These are phyloP conservation scores for Cryptosporidium meleagridis DNA, from an alignment of 169 alveolate species.

Conservation along the genomic window DNA sequence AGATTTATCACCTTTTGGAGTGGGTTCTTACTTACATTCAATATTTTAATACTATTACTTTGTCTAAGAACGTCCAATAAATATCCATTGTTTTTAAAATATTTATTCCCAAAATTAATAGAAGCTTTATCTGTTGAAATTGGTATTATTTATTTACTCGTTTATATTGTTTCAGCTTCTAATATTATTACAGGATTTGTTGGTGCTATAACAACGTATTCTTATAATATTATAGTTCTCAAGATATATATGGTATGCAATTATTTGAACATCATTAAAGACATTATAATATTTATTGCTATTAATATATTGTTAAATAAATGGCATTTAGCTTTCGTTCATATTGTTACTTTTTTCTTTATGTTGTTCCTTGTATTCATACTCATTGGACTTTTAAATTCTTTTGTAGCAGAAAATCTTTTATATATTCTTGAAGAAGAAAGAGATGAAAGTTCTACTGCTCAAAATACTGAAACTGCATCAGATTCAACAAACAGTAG, in stretches of 20 bases:
- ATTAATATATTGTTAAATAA: conserved; percentile 5
- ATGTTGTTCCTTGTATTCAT: background rate
- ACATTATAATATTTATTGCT: conserved; percentile 15
- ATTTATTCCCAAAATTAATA: conserved; percentile 18
- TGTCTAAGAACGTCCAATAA: conserved; percentile 11
- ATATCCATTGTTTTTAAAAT: conserved; percentile 25
- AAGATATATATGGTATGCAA: conserved; percentile 66
- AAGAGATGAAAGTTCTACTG: conserved; percentile 6
- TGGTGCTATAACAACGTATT: conserved; percentile 26
- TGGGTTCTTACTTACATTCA: conserved; percentile 3
- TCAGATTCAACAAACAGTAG: conserved; percentile 49
- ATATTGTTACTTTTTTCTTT: conserved; percentile 16
- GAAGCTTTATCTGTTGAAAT: conserved; percentile 6
- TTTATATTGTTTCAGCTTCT: conserved; percentile 2
- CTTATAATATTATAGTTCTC: conserved; percentile 22
- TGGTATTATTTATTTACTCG: conserved; percentile 13
- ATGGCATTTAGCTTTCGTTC: conserved; percentile 28
- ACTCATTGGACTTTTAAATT: conserved; percentile 20
- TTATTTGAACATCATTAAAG: conserved; percentile 46
- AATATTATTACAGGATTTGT: conserved; percentile 26
- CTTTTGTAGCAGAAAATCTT: conserved; percentile 50
- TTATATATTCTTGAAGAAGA: conserved; percentile 16
- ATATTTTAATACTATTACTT: conserved; percentile 9
- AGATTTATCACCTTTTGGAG: conserved; percentile 42
- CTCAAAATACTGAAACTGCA: conserved; percentile 25